A percentile compares a stretch with the other conserved stretches of the same genome.
These are phyloP conservation scores for Melanomma pulvis-pyrius DNA, from an alignment of 495 filamentous ascomycete genomes.

Conservation along the genomic window DNA sequence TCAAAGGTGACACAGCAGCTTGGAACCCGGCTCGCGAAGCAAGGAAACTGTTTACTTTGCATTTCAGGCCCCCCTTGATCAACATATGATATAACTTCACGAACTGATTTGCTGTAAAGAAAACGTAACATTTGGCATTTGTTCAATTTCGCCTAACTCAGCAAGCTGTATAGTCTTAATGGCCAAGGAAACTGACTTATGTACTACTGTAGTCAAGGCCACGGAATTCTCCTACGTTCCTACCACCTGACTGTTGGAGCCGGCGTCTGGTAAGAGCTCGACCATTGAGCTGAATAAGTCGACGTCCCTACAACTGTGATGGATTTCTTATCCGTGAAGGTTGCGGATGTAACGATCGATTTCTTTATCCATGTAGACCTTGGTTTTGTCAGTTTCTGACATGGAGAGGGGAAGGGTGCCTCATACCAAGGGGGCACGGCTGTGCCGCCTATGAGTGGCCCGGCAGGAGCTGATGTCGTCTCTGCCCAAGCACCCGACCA, in stretches of 20 bases:
- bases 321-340: conserved; percentile 12
- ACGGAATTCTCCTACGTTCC: conserved; percentile 7
- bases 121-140: too few species aligned
- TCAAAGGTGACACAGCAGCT: too few species aligned
- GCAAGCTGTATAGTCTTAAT: too few species aligned
- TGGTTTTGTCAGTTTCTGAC: not conserved
- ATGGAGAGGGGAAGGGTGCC: not conserved
- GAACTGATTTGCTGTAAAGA: too few species aligned
- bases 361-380: conserved; percentile 32
- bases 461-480: conserved; percentile 17
- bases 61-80: too few species aligned
- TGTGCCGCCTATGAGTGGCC: not conserved
- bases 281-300: conserved; percentile 21
- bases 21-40: too few species aligned
- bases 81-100: too few species aligned
- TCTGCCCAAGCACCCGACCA: conserved; percentile 33
- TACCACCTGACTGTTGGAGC: conserved; percentile 27
- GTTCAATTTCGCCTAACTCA: too few species aligned
- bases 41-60: too few species aligned
- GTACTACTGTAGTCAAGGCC: too few species aligned
- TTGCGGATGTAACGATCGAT: conserved; percentile 20
- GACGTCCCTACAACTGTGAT: conserved; percentile 19
- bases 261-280: conserved; percentile 28
- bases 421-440: conserved; percentile 2
- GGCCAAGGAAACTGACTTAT: too few species aligned